phyloP scores from a whole-genome alignment of 2,329 filamentous ascomycete species.

The Sporothrix protearum region DNA sequence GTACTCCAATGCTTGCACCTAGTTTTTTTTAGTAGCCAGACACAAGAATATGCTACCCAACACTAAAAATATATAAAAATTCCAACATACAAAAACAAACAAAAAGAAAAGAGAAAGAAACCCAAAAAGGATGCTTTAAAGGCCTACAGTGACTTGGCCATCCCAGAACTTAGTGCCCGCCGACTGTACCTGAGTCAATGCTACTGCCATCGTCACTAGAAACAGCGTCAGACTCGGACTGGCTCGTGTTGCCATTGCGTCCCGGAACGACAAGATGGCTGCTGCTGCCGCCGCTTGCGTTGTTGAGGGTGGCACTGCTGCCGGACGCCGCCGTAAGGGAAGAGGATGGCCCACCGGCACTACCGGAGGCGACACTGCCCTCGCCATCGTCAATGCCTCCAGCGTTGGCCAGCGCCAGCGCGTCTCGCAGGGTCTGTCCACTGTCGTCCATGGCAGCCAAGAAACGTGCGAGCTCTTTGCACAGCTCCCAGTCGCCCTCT shows the following conservation, averaged over 20 bases:
- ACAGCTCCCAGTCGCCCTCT: conserved; percentile 90
- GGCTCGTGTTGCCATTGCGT: conserved; percentile 24
- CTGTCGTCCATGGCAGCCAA: conserved; percentile 86
- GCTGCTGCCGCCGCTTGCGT: conserved; percentile 28
- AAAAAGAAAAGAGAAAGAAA: background rate
- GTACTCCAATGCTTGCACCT: background rate
- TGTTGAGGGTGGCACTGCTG: background rate
- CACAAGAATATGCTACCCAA: background rate
- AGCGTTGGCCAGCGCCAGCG: conserved; percentile 61
- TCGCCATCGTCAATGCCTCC: background rate
- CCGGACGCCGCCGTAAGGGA: background rate
- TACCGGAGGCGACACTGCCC: background rate
- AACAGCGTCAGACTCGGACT: conserved; percentile 27
- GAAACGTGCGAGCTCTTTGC: conserved; percentile 92
- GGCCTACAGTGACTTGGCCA: background rate
- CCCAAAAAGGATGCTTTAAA: background rate
- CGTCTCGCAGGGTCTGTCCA: conserved; percentile 72
- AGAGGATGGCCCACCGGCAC: background rate
- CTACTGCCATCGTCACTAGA: conserved; percentile 28
- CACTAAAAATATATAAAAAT: background rate
- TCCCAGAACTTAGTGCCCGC: background rate
- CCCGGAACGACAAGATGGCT: conserved; percentile 34
- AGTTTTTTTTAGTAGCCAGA: background rate
- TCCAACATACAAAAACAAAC: background rate
- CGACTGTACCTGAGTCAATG: conserved; percentile 24